These are phyloP conservation scores for Cladophialophora psammophila DNA, from an alignment of 2,329 filamentous ascomycete genomes.

Conservation along the genomic window DNA sequence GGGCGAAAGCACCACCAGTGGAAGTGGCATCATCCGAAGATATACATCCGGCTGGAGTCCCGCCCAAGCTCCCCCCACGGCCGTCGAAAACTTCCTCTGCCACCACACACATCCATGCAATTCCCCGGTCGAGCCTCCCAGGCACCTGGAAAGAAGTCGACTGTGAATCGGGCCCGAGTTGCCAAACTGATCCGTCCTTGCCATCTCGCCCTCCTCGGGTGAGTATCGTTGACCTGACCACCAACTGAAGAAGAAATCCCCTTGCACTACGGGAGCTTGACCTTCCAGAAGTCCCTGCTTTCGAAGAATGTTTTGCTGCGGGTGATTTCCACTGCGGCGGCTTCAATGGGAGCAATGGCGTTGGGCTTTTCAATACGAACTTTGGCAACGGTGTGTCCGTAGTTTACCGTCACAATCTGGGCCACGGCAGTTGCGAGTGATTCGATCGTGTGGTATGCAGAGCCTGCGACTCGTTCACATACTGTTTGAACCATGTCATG, in stretches of 20 bases:
- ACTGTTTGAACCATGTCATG: conserved; percentile 50
- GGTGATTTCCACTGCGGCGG: conserved; percentile 59
- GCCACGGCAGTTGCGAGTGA: conserved; percentile 59
- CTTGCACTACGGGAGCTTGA: conserved; percentile 36
- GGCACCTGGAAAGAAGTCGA: conserved; percentile 46
- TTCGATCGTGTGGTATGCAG: conserved; percentile 60
- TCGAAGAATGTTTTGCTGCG: conserved; percentile 55
- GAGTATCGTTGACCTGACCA: conserved; percentile 39
- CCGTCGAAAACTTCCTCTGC: conserved; percentile 6
- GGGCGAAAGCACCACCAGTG: not conserved
- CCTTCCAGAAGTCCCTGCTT: conserved; percentile 43
- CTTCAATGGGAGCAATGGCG: conserved; percentile 58
- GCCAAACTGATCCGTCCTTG: not conserved
- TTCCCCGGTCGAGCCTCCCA: conserved; percentile 46
- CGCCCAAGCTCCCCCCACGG: conserved; percentile 13
- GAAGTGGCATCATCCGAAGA: not conserved
- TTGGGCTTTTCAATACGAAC: conserved; percentile 60
- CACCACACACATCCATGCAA: conserved; percentile 38
- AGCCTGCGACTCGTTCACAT: conserved; percentile 55
- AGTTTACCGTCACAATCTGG: conserved; percentile 54
- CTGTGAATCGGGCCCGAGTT: conserved; percentile 29
- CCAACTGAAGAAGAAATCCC: conserved; percentile 19
- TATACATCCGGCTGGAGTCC: not conserved
- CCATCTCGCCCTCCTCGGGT: conserved; percentile 27
- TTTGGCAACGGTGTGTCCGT: conserved; percentile 55